Evolutionary conservation across 2,329 filamentous ascomycete species (phyloP), one percentile per base, ranked within the genome.

Genomic region (Metarhizium anisopliae): DNA sequence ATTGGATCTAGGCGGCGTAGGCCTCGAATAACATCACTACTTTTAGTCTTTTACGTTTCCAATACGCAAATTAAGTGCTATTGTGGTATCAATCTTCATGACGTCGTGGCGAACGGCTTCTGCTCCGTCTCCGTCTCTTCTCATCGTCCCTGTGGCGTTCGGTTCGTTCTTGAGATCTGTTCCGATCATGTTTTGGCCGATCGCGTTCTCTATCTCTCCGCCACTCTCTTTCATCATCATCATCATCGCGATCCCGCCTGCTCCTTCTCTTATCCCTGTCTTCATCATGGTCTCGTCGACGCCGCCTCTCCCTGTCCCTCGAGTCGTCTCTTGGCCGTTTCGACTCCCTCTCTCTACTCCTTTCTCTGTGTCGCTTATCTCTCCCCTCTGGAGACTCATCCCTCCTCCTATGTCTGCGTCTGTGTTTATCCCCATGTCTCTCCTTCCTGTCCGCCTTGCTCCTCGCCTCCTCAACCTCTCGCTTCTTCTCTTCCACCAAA

Each of bases 401-500:
- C 18, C 72, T 35, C 51, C 52, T 25, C 25, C 40, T 40, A 30
- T 52, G 55, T 20, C 55, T 51, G 57, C 72, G 73, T 52, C 70
- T 73, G 55, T 77, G 81, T 68, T 65, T 73, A 59, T 45, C 42
- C n/a, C 42, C 45, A 16, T 74, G 75, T 64, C 71, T 69, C 57
- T 76, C 72, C 61, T 72, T 77, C 63, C 74, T 79, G 14, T 79
- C 75, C 56, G 76, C 62, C 66, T 72, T 66, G 71, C 79, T 77
- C 76, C 62, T 71, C 3, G 90, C 92, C 57, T 82, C 80, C 55
- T 87, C 84, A 13, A 96, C 82, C 68, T 96, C 90, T 67, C 90
- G 90, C 71, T 89, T 91, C 79, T 97, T 96, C 72, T 95, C 88
- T 60, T 93, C 83, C 53, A 96, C 84, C 60, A 97, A 68, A 64